Conservation (phyloP, 2,329 filamentous ascomycete species). For the Botryotinia convoluta region DNA sequence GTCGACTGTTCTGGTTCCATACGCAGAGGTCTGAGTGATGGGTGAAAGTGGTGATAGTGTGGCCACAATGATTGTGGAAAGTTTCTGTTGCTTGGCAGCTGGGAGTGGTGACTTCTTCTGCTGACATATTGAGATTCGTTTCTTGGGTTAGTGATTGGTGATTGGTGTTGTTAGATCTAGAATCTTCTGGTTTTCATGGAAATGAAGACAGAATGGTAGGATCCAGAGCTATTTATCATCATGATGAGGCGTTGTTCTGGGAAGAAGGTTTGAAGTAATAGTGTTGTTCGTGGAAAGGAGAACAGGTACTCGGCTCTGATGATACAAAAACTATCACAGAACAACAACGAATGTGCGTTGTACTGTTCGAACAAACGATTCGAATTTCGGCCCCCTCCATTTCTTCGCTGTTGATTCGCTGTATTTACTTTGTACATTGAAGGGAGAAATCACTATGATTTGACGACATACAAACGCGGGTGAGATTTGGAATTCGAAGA, state of each 20-base stretch:
- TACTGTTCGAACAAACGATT: background rate
- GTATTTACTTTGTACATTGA: background rate
- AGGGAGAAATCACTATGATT: too few species aligned
- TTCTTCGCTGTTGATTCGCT: background rate
- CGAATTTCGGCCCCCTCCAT: rapidly evolving
- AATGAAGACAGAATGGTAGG: background rate
- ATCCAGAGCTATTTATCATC: background rate
- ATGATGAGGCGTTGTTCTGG: background rate
- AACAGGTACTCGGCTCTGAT: background rate
- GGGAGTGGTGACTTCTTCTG: background rate
- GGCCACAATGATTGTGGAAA: background rate
- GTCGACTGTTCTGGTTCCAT: background rate
- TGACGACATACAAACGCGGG: background rate
- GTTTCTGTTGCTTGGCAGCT: background rate
- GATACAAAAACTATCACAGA: background rate
- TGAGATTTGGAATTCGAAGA: background rate
- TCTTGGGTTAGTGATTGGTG: background rate
- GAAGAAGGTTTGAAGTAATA: background rate
- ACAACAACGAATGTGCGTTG: background rate
- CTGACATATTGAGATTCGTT: background rate
- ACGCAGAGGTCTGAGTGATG: background rate
- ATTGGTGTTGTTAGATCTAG: background rate
- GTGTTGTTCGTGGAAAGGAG: background rate
- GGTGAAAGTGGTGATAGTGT: background rate
- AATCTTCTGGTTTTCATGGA: background rate